Percentiles rank a stretch among this genome's conserved stretches.
These are phyloP conservation scores for Colletotrichum melonis DNA, from an alignment of 2,329 filamentous ascomycete genomes.

Conservation along the genomic window DNA sequence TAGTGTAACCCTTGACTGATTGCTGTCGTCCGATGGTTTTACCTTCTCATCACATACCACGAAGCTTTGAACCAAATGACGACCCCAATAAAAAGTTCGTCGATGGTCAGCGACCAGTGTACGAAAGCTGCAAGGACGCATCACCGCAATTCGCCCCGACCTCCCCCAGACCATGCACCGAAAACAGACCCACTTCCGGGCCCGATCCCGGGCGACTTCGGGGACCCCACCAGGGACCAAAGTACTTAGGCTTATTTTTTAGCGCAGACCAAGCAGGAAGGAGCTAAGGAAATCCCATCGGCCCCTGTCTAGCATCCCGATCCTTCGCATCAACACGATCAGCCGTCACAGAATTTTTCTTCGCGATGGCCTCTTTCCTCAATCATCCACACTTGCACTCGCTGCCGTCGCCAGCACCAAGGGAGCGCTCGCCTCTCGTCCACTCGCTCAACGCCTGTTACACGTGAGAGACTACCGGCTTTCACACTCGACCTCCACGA, in stretches of 20 bases:
- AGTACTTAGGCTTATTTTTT: not conserved
- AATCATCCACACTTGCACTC: not conserved
- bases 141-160: not conserved
- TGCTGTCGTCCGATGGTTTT: not conserved
- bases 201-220: not conserved
- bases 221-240: not conserved
- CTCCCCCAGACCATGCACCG: not conserved
- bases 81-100: not conserved
- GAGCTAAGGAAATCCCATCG: not conserved
- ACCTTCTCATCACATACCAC: not conserved
- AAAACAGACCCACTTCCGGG: not conserved
- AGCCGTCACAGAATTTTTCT: not conserved
- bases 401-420: not conserved
- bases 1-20: not conserved
- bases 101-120: not conserved
- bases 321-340: not conserved
- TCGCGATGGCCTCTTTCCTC: constrained; percentile 3
- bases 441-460: not conserved
- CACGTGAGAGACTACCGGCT: not conserved
- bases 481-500: not conserved
- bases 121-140: not conserved
- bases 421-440: not conserved
- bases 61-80: not conserved
- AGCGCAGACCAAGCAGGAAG: not conserved
- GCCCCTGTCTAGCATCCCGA: not conserved